Evolutionary conservation across 164 flowering plant genomes (phyloP), one percentile per base, ranked within the genome.

Genomic region (Houttuynia cordata): DNA sequence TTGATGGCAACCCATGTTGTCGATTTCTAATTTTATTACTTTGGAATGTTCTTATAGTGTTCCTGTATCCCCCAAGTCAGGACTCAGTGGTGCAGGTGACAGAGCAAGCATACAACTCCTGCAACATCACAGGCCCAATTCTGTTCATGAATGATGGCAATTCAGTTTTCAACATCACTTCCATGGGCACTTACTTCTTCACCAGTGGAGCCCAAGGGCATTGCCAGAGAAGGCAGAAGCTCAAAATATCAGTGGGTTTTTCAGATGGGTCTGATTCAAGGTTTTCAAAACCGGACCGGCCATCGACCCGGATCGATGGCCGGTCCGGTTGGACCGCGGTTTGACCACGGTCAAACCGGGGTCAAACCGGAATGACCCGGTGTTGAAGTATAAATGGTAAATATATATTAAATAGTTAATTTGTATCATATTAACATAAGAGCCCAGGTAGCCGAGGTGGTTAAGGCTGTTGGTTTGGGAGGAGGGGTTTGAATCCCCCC

Each of bases 31-130:
- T 3, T 21, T 24, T 21, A 18, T 24, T 15, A 5, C 9, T 58
- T 10, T 24, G 22, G 1, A 3, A 14, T 41, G 39, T 53, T 37
- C 24, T 51, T 67, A 61, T 82, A 93, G 97, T 91, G 72, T 91
- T 91, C 62, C 74, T 94, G 45, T 91, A 87, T 71, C 96, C 99
- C 63, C 99, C 99, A 65, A 91, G 90, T 70, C 84, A 88, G 72
- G 97, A 94, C 69, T 94, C 99, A 62, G 82, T 91, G 64, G 73
- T 88, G 25, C 97, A 88, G 79, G 90, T 91, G 1, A 81, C 89
- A 40, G 70, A 63, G 52, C 50, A 75, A 62, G 64, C 82, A 8
- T 94, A 74, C 86, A 75, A 70, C 24, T 57, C 67, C 65, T 94
- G 99, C 81, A 82, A 85, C 74, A 61, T 77, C 3, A 78, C 67